A percentile compares a stretch with the other conserved stretches of the same genome.
These are phyloP conservation scores for Alternaria brassicicola DNA, from an alignment of 2,329 filamentous ascomycete genomes.

Conservation along the genomic window DNA sequence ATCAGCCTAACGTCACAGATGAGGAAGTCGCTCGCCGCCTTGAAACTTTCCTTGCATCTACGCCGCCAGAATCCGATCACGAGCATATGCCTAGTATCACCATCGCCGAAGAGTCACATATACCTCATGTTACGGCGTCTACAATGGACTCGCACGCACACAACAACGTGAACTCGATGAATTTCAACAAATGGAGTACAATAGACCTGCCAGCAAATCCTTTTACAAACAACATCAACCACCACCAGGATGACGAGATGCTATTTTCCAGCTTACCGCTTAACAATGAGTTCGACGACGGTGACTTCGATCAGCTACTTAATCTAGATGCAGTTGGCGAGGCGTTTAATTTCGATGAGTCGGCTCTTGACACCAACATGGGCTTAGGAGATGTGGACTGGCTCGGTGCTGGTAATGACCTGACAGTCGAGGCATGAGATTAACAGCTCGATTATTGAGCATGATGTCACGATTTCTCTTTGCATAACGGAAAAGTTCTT, in stretches of 20 bases:
- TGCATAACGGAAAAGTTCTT: neutral
- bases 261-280: conserved; percentile 45
- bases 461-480: neutral
- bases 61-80: conserved; percentile 54
- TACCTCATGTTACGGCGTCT: conserved; percentile 13
- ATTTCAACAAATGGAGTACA: conserved; percentile 30
- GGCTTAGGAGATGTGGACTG: conserved; percentile 25
- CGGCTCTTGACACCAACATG: conserved; percentile 24
- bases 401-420: conserved; percentile 19
- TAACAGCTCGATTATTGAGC: neutral
- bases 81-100: conserved; percentile 40
- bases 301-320: conserved; percentile 49
- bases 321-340: conserved; percentile 51
- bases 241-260: conserved; percentile 44
- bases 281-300: conserved; percentile 49
- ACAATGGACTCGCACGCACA: conserved; percentile 1
- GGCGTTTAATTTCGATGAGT: conserved; percentile 44
- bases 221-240: conserved; percentile 33
- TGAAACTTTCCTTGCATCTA: conserved; percentile 58
- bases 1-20: conserved; percentile 48
- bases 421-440: conserved; percentile 17
- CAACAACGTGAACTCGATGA: neutral
- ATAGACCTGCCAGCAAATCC: conserved; percentile 26
- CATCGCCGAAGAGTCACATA: conserved; percentile 32
- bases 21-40: conserved; percentile 56